Evolutionary conservation across 2,329 filamentous ascomycete genomes (phyloP), one percentile per base, ranked within the genome.

Genomic region (Pyricularia sp.): DNA sequence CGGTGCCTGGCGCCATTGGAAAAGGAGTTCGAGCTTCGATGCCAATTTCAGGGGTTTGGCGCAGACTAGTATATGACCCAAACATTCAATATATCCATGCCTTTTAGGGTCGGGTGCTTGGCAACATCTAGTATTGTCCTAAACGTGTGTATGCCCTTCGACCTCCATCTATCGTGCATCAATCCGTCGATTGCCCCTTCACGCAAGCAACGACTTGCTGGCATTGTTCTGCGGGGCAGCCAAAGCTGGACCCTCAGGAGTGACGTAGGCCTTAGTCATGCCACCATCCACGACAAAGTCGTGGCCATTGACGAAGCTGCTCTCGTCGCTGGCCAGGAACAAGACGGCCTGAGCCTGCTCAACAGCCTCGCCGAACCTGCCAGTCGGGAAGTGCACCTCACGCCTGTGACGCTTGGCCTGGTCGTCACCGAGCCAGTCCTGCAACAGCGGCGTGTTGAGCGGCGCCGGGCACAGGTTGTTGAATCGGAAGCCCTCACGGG

Each of bases 261-360:
- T 89, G 31, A 89, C 86, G 75, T 97, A 97, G 60, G 92, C 90
- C 82, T 90, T 96, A 72, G 87, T 93, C 90, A 99, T 91, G 66
- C 93, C 93, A 66, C 94, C 94, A 72, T 99, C 94, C 30, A 97
- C 92, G 4, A 96, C 88, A 78, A 97, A 96, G 74, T 97, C 94
- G 66, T 86, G 88, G 12, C 90, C 92, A 69, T 94, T 96, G 72
- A 96, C 89, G 71, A 96, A 96, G 79, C 89, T 91, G 72, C 88
- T 87, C 80, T 96, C 91, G 70, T 96, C 91, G 69, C 88, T 92
- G 9, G 91, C 91, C 67, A 96, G 77, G 79, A 96, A 96, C 8
- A 96, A 74, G 0, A 96, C 92, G 7, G 90, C 92, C 68, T 96
- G 89, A 0, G 92, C 92, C 79, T 96, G 92, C 81, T 97, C 92